These are phyloP conservation scores for Globisporangium rhizosaccharum DNA, from an alignment of 352 stramenopile species.

Conservation along the genomic window DNA sequence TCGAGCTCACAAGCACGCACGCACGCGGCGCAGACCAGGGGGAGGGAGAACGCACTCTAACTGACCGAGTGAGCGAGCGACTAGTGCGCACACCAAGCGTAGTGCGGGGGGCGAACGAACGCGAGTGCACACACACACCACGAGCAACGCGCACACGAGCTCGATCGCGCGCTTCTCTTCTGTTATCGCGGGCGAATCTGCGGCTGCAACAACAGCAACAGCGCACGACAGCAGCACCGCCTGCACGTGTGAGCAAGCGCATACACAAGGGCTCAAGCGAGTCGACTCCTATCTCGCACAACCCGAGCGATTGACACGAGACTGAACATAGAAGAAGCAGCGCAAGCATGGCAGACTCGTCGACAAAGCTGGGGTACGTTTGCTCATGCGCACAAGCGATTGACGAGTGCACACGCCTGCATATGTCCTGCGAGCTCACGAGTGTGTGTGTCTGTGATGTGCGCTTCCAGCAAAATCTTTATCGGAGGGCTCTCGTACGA, in stretches of 20 bases:
- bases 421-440: not conserved
- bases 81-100: not conserved
- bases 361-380: conserved; percentile 30
- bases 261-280: not conserved
- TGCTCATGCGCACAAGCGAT: conserved; percentile 1
- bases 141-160: not conserved
- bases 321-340: not conserved
- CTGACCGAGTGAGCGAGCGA: not conserved
- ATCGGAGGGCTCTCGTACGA: conserved; percentile 88
- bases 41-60: not conserved
- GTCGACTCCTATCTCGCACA: not conserved
- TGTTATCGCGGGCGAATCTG: too few relatives aligned
- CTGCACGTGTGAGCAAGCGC: not conserved
- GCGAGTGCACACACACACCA: not conserved
- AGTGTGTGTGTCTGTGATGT: conserved; percentile 8
- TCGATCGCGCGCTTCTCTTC: too few relatives aligned
- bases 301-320: not conserved
- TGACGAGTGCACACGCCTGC: not conserved
- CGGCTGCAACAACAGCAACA: not conserved
- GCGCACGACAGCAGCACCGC: not conserved
- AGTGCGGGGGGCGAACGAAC: too few relatives aligned
- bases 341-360: conserved; percentile 25
- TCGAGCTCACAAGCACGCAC: not conserved
- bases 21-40: not conserved
- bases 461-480: conserved; percentile 80